Evolutionary conservation across 352 stramenopile species (phyloP).

Genomic region (Globisporangium abappressorium): DNA sequence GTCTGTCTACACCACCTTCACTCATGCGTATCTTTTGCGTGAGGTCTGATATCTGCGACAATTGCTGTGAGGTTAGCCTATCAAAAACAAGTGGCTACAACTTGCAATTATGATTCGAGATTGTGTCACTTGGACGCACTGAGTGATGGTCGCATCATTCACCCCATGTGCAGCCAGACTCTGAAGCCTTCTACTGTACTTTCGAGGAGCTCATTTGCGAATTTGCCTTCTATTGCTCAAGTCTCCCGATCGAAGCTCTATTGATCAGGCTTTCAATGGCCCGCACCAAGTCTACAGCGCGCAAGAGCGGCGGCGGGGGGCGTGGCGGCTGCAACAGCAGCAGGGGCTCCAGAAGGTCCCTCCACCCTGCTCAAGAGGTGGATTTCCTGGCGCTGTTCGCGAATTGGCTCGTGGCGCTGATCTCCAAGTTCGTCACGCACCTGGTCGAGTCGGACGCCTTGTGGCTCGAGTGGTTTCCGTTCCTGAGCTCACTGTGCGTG

Average conservation of each 20-base stretch:
- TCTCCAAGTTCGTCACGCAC: not conserved
- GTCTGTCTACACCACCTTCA: not conserved
- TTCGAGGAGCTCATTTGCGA: not conserved
- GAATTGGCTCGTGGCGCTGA: conserved; percentile 1
- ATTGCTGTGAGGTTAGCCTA: not conserved
- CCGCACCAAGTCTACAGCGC: conserved; percentile 1
- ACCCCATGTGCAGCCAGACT: too few relatives aligned
- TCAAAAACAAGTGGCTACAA: not conserved
- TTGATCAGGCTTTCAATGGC: not conserved
- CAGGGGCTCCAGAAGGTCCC: not conserved
- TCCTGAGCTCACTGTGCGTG: not conserved
- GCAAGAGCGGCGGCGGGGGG: not conserved
- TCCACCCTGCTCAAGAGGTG: not conserved
- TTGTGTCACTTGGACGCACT: not conserved
- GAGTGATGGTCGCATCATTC: not conserved
- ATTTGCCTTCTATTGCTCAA: not conserved
- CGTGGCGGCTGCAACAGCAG: not conserved
- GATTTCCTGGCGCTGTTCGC: not conserved
- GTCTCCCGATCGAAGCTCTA: not conserved
- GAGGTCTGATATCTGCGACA: not conserved
- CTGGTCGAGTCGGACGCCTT: not conserved
- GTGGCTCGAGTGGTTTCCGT: conserved; percentile 4
- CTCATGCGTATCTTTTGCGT: not conserved
- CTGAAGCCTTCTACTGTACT: not conserved
- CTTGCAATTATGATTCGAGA: not conserved